Evolutionary conservation across 805 yeast genomes (phyloP), one percentile per base, ranked within the genome.

Genomic region (Lipomyces japonicus): DNA sequence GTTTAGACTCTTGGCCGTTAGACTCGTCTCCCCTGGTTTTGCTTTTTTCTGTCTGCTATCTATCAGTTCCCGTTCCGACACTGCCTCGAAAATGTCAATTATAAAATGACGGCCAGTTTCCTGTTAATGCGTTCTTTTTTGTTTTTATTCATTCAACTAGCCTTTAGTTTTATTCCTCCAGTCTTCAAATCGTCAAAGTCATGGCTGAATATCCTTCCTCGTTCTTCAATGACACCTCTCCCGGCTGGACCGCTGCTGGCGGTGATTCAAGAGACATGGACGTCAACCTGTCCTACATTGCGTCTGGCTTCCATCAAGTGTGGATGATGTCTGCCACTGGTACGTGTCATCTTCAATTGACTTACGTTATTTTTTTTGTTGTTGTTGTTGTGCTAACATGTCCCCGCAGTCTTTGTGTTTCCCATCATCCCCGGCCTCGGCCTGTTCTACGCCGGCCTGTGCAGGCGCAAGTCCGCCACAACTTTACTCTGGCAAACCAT

Each of bases 341-440:
- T 51, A 34, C 14, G 48, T 46, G 3, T 10, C 6, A 16, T 26
- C 6, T n/a, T n/a, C n/a, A n/a, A n/a, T n/a, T n/a, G n/a, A n/a
- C n/a, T n/a, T n/a, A n/a, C n/a, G n/a, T n/a, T n/a, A n/a, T n/a
- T n/a, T n/a, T n/a, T n/a, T n/a, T n/a, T n/a, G n/a, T n/a, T n/a
- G n/a, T n/a, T n/a, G n/a, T n/a, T n/a, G n/a, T n/a, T n/a, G n/a
- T n/a, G n/a, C n/a, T n/a, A n/a, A n/a, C n/a, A n/a, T n/a, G n/a
- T n/a, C n/a, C n/a, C n/a, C n/a, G n/a, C 32, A 18, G 49, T 32
- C n/a, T 75, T 91, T 49, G 97, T 91, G 53, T 89, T 93, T 89
- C 80, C 91, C 61, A 91, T 91, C 97, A 78, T 89, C 61, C 97
- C 97, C 26, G 97, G 97, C 55, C 82, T 93, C 45, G 97, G 97